Evolutionary conservation across 352 stramenopile species (phyloP).

Genomic region (Globisporangium perplexum): DNA sequence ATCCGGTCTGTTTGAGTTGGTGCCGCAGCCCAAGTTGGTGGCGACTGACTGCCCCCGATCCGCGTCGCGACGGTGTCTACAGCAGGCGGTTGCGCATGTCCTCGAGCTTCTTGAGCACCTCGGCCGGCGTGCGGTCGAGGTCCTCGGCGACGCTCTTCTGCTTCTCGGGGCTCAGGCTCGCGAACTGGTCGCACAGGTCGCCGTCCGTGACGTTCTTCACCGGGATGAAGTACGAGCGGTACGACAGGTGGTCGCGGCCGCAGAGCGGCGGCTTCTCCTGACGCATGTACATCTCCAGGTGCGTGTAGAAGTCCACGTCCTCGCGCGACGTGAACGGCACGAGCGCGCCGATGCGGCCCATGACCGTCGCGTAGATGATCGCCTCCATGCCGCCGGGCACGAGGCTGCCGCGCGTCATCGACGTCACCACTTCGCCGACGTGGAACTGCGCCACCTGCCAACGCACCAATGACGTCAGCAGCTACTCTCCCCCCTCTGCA

Average conservation of each 20-base stretch:
- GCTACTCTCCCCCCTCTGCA: too few relatives aligned
- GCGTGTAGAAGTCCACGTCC: conserved; percentile 98
- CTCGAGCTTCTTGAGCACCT: conserved; percentile 99
- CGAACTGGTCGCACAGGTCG: conserved; percentile 97
- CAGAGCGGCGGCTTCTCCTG: conserved; percentile 90
- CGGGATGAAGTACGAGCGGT: conserved; percentile 97
- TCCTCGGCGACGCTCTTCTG: conserved; percentile 95
- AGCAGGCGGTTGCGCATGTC: conserved; percentile 96
- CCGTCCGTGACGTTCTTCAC: conserved; percentile 99
- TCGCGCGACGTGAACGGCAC: conserved; percentile 96
- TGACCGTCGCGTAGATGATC: conserved; percentile 97
- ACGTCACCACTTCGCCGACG: conserved; percentile 98
- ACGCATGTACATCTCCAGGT: conserved; percentile 96
- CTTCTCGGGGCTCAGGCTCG: conserved; percentile 87
- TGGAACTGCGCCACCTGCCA: conserved; percentile 91
- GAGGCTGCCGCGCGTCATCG: conserved; percentile 93
- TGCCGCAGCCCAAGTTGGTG: background rate
- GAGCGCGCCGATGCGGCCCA: conserved; percentile 94
- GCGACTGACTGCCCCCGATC: too few relatives aligned
- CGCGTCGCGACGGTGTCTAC: conserved; percentile 74
- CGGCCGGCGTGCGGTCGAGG: conserved; percentile 93
- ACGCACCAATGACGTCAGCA: background rate
- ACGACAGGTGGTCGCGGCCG: conserved; percentile 96
- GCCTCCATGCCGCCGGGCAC: conserved; percentile 95
- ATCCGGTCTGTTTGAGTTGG: conserved; percentile 2